phyloP scores from a whole-genome alignment of 2,329 filamentous ascomycete genomes.

The Talaromyces sp. region DNA sequence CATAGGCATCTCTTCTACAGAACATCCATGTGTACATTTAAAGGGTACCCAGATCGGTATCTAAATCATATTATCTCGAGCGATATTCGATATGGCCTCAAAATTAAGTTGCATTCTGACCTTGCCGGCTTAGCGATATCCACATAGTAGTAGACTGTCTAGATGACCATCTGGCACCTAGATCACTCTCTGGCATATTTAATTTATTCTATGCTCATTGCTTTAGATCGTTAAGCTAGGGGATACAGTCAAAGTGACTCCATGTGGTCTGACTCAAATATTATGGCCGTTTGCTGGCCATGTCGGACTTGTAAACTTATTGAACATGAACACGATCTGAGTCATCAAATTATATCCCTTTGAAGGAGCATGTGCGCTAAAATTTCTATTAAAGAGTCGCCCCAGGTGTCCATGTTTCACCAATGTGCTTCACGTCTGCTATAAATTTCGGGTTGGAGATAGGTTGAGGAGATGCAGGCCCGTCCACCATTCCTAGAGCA shows the following conservation, averaged over 20 bases:
- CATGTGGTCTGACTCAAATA: background rate
- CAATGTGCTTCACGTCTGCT: slow-evolving; percentile 81
- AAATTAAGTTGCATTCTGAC: no score
- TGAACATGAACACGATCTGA: no score
- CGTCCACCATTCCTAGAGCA: slow-evolving; percentile 48
- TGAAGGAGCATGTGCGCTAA: background rate
- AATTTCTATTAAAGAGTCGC: slow-evolving; percentile 49
- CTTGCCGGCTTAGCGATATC: no score
- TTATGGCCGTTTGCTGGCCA: background rate
- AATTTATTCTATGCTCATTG: no score
- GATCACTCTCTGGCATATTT: no score
- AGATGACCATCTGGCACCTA: no score
- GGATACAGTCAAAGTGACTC: background rate
- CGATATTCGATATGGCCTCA: no score
- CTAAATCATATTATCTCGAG: no score
- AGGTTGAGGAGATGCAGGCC: slow-evolving; percentile 56
- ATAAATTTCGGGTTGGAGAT: slow-evolving; percentile 83
- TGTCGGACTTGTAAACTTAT: background rate
- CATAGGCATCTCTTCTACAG: background rate
- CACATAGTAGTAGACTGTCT: no score
- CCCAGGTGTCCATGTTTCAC: slow-evolving; percentile 80
- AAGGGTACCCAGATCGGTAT: no score
- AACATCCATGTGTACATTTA: background rate
- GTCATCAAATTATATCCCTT: no score
- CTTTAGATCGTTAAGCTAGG: no score